A percentile compares a stretch with the other conserved stretches of the same genome.
These are phyloP conservation scores for Lepidium aucheri DNA, from an alignment of 345 rosid species.

Conservation along the genomic window DNA sequence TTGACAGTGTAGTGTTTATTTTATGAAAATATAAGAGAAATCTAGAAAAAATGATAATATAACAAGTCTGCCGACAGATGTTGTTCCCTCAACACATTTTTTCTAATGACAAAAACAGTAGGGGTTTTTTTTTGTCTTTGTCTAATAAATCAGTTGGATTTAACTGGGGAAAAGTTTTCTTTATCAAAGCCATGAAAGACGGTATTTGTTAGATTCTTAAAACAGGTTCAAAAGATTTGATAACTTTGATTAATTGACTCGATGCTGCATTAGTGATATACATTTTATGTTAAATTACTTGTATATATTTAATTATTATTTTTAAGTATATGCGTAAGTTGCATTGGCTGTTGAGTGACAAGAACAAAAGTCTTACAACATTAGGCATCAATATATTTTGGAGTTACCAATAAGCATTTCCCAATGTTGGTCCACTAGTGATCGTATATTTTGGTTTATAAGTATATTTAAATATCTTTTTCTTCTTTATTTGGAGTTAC, in stretches of 20 bases:
- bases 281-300: no score
- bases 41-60: not conserved
- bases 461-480: not conserved
- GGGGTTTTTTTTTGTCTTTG: constrained; percentile 3
- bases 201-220: not conserved
- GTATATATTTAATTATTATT: no score
- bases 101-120: not conserved
- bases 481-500: constrained; percentile 14
- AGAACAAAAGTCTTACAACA: constrained; percentile 20
- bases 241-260: constrained; percentile 1
- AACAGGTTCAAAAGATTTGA: not conserved
- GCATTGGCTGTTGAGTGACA: constrained; percentile 19
- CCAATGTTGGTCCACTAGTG: constrained; percentile 22
- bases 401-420: constrained; percentile 23
- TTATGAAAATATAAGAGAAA: not conserved
- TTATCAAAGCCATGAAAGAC: constrained; percentile 24
- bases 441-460: constrained; percentile 11
- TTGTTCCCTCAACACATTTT: constrained; percentile 4
- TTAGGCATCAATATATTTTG: constrained; percentile 24
- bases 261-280: not conserved
- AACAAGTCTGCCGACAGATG: constrained; percentile 21
- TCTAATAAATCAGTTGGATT: constrained; percentile 3
- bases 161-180: not conserved
- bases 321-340: not conserved
- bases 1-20: not conserved